Conservation (phyloP, 495 filamentous ascomycete genomes). For the Hypoxylon lienhwacheense region DNA sequence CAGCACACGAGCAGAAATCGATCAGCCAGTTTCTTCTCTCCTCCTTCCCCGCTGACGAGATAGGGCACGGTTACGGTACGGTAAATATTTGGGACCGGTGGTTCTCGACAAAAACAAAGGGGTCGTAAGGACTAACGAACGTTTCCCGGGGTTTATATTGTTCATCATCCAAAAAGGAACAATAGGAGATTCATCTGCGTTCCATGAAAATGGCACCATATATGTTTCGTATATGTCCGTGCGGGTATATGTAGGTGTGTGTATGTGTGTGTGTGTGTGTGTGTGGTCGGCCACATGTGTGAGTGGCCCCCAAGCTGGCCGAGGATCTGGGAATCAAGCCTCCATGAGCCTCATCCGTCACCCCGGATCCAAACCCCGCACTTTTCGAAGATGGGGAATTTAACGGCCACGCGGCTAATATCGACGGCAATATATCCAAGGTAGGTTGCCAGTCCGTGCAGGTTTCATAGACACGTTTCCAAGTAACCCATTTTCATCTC, state of each 20-base stretch:
- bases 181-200: conserved; percentile 14
- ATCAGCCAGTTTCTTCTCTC: background rate
- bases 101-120: conserved; percentile 7
- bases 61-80: background rate
- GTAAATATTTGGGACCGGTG: conserved; percentile 8
- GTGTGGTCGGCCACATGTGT: conserved; percentile 16
- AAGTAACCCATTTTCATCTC: conserved; percentile 29
- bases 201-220: conserved; percentile 26
- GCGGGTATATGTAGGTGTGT: background rate
- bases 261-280: background rate
- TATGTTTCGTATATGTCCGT: background rate
- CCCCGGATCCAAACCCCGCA: conserved; percentile 34
- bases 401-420: conserved; percentile 35
- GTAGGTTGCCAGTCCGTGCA: conserved; percentile 27
- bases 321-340: conserved; percentile 11
- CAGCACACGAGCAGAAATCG: background rate
- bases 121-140: conserved; percentile 22
- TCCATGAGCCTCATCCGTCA: conserved; percentile 35
- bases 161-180: conserved; percentile 19
- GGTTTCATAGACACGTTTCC: conserved; percentile 23
- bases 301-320: conserved; percentile 1
- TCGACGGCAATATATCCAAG: conserved; percentile 30
- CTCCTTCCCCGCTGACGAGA: background rate
- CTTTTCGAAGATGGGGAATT: conserved; percentile 24
- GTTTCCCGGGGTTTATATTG: conserved; percentile 11